A percentile compares a stretch with the other conserved stretches of the same genome.
phyloP scores from a whole-genome alignment of 495 filamentous ascomycete species.

The Penicillium tannophilum region DNA sequence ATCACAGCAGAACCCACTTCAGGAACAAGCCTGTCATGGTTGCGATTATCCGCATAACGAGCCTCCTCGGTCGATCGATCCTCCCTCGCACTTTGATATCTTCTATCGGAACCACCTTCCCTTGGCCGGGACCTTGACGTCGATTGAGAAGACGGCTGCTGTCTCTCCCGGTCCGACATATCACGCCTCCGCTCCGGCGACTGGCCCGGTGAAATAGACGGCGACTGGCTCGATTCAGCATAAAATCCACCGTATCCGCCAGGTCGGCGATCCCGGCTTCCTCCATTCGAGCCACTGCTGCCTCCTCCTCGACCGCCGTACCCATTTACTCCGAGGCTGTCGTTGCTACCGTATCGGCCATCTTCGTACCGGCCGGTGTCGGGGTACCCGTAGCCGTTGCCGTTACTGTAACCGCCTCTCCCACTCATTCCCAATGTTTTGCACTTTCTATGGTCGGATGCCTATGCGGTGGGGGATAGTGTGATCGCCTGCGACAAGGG shows the following conservation, averaged over 20 bases:
- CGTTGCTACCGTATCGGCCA: slow-evolving; percentile 37
- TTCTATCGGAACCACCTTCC: slow-evolving; percentile 31
- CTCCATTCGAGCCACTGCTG: slow-evolving; percentile 22
- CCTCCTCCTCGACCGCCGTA: slow-evolving; percentile 29
- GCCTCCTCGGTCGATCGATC: slow-evolving; percentile 28
- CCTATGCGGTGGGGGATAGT: slow-evolving; percentile 9
- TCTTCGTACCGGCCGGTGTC: slow-evolving; percentile 46
- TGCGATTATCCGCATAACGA: slow-evolving; percentile 26
- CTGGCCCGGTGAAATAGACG: slow-evolving; percentile 20
- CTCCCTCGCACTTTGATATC: slow-evolving; percentile 31
- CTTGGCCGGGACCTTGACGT: slow-evolving; percentile 42
- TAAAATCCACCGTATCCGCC: slow-evolving; percentile 52
- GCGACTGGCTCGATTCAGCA: slow-evolving; percentile 28
- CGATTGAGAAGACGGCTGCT: slow-evolving; percentile 32
- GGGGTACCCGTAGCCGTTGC: slow-evolving; percentile 50
- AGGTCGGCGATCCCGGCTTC: slow-evolving; percentile 37
- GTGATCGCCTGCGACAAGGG: slow-evolving; percentile 27
- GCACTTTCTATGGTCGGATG: slow-evolving; percentile 6
- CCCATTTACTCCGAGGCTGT: slow-evolving; percentile 36
- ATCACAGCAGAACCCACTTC: slow-evolving; percentile 11
- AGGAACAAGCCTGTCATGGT: slow-evolving; percentile 26
- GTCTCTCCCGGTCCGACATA: slow-evolving; percentile 36
- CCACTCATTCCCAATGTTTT: slow-evolving; percentile 43
- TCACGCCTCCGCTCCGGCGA: slow-evolving; percentile 44
- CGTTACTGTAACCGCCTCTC: slow-evolving; percentile 44